Evolutionary conservation across 345 rosid species (phyloP), one percentile per base, ranked within the genome.

Genomic region (Murraya paniculata): DNA sequence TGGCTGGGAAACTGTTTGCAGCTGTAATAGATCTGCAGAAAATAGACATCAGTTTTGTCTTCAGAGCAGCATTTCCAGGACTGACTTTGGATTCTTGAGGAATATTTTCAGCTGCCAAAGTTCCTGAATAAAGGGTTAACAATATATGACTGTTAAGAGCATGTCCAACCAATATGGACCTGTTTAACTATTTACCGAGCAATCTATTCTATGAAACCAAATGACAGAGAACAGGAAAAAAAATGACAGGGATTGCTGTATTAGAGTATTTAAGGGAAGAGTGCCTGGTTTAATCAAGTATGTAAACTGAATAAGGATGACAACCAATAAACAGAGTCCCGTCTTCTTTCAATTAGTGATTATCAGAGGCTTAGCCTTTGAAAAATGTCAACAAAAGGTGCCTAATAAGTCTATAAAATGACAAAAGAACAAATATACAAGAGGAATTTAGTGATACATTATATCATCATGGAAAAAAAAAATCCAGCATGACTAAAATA

Each of bases 1-100:
- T 91, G 68, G 88, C 90, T 53, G 99, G 99, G 75, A 95, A 95
- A 82, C 90, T 93, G 83, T 91, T 93, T 76, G 99, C 96, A 2
- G 99, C 97, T 33, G 91, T 81, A 60, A 93, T 87, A 73, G 98
- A 93, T 77, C 90, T 91, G 69, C 93, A 93, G 81, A 93, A 93
- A 41, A 83, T 82, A 84, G 93, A 86, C 96, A 93, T 89, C 76
- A 93, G 82, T 82, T 89, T 95, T 76, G 81, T 77, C 88, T 83
- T 95, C 82, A 95, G 86, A 76, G 89, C 80, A 82, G 81, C 83
- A 83, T 88, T 92, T 78, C 85, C 98, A 79, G 99, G 98, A 83
- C 68, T 79, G 77, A 93, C 88, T 84, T 77, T 88, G 72, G 86
- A 87, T 79, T 95, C 97, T 19, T 86, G 85, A 62, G 91, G 83